Conservation (phyloP, 495 filamentous ascomycete genomes). For the Neurospora sp. region DNA sequence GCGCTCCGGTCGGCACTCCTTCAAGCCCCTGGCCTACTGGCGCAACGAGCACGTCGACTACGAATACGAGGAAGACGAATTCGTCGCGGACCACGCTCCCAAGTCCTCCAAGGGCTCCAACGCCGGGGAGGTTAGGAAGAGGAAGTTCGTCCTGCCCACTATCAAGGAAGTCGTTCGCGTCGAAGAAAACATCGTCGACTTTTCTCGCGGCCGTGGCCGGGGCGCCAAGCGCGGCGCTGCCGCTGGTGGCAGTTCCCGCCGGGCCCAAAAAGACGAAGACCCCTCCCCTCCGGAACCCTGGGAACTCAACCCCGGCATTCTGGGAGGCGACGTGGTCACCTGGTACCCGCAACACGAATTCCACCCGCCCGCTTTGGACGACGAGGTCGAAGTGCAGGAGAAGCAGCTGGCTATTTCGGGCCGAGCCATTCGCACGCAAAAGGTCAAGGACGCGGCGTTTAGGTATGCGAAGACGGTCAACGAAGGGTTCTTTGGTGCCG, state of each 20-base stretch:
- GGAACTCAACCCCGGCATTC: constrained; percentile 36
- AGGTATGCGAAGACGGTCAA: constrained; percentile 79
- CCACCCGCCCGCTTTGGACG: constrained; percentile 30
- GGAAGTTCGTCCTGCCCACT: constrained; percentile 47
- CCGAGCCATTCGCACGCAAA: constrained; percentile 60
- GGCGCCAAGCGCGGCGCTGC: neutral
- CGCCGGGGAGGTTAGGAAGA: constrained; percentile 3
- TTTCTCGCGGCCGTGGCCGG: neutral
- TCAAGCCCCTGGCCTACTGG: constrained; percentile 82
- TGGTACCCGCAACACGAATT: constrained; percentile 40
- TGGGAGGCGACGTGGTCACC: constrained; percentile 34
- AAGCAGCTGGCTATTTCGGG: constrained; percentile 70
- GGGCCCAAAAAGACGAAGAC: constrained; percentile 29
- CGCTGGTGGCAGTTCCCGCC: neutral
- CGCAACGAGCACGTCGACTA: constrained; percentile 69
- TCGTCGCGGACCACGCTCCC: neutral
- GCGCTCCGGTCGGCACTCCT: constrained; percentile 43
- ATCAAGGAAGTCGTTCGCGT: constrained; percentile 69
- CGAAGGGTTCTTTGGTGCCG: constrained; percentile 74
- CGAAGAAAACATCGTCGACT: constrained; percentile 42
- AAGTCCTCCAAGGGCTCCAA: constrained; percentile 15
- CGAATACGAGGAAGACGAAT: constrained; percentile 41
- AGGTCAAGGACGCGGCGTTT: constrained; percentile 67
- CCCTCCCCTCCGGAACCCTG: constrained; percentile 40
- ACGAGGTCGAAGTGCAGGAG: constrained; percentile 39